Base-by-base conservation (phyloP, 2,329 filamentous ascomycete species). In the Neofusicoccum kwambonambiense region DNA sequence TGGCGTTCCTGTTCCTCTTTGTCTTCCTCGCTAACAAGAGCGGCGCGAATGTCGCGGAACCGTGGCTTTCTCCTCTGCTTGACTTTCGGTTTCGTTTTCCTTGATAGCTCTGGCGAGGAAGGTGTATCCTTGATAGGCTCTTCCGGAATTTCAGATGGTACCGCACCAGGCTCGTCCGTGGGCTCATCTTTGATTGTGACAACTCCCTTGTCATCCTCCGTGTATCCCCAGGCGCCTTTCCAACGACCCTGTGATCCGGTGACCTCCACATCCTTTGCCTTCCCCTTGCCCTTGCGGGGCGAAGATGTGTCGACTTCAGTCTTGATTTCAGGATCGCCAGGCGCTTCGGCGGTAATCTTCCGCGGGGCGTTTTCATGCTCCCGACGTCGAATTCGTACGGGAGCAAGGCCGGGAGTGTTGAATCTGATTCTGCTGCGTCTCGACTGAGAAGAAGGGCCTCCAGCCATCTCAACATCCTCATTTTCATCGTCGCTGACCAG, bases 301-400 rank as follows among this genome's bases (percentile, higher is more conserved):
- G 65, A 64, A 13, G 54, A 27, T 15, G 70, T 66, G 2, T 71
- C 72, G 4, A 65, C 66, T 44, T 72, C 70, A 41, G 72, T 70
- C 9, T 71, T 74, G 42, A 80, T 69, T 64, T 80, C 76, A 22
- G 78, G 78, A 39, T 76, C 78, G 42, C 78, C 77, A 69, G 80
- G 84, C 34, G 81, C 80, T 65, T 85, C 83, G 66, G 82, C 83
- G 65, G 84, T 86, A 64, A 87, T 79, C 45, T 80, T 83, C 31
- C 85, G 74, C 1, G 78, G 76, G 35, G 84, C 79, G 56, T 87
- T 84, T 68, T 83, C 79, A 70, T 87, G 85, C 67, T 84, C 82
- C 69, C 82, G 80, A 66, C 86, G 79, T 64, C 80, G 79, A 54
- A 87, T 79, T n/a, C 86, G 82, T 49, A 87, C 79, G 4, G 86